Evolutionary conservation across 257 asterid genomes (phyloP), one percentile per base, ranked within the genome.

Genomic region (Plantago ovata): DNA sequence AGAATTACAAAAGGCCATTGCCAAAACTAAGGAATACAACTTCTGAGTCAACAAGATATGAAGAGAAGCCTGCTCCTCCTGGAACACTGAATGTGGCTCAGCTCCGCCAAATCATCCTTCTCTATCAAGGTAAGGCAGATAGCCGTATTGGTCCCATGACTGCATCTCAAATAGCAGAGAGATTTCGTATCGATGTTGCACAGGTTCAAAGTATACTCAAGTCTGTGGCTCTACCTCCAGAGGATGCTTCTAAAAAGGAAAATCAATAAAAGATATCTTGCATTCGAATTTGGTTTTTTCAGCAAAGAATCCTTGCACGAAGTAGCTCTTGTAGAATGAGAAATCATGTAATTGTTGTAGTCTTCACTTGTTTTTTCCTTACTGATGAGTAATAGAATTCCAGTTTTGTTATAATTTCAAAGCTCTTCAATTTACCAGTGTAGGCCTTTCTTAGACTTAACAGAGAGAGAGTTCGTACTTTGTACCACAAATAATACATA

Each of bases 11-110:
- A 53, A 67, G 96, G 71, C 94, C 94, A 1, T 38, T 91, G 62
- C 98, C 98, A n/a, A 87, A 85, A 61, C 62, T 85, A 62, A 72
- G 98, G 67, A 85, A 83, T 48, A 87, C 86, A 9, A 85, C 77
- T n/a, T 54, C 68, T 4, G 86, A 85, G 18, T 81, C 94, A 2
- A 65, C 77, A 67, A 74, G 93, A 58, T 85, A 85, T 10, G 96
- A 91, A 73, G 84, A 74, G 58, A 72, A 76, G 69, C 90, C 84
- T 12, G 86, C 84, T 18, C 90, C 95, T 48, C 83, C 90, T 1
- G 95, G 98, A 58, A 87, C 96, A 47, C 72, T 91, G 36, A 85
- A 87, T 46, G 77, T 84, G 23, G 73, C 84, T 9, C 87, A 87
- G 73, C 61, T 91, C 57, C 79, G 80, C 36, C 81, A 91, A 61